Percentiles rank a stretch among this genome's conserved stretches.
Evolutionary conservation across 2,329 filamentous ascomycete species (phyloP).

Genomic region (Alternaria triticina): DNA sequence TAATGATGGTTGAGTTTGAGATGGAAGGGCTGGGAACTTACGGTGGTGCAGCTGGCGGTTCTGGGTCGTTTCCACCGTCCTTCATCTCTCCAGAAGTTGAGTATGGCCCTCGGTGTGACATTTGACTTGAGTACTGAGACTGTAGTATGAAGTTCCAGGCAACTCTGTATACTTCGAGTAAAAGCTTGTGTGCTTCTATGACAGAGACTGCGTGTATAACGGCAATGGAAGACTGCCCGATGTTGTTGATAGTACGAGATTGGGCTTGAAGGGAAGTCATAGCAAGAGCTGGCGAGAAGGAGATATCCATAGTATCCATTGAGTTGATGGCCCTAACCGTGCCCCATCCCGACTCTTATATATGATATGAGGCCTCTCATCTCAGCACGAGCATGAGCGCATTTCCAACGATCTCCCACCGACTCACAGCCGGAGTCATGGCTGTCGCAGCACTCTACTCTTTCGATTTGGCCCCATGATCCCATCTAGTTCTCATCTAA

Average conservation of each 20-base stretch:
- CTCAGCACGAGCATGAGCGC: slow-evolving; percentile 10
- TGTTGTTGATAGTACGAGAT: not conserved
- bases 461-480: slow-evolving; percentile 18
- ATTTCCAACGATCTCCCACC: slow-evolving; percentile 3
- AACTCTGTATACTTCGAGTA: not conserved
- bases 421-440: slow-evolving; percentile 7
- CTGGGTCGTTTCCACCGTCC: slow-evolving; percentile 10
- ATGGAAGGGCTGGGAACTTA: slow-evolving; percentile 18
- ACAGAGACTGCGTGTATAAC: not conserved
- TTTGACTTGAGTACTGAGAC: not conserved
- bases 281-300: not conserved
- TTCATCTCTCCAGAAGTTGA: not conserved
- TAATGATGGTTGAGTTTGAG: not conserved
- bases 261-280: not conserved
- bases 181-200: not conserved
- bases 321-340: not conserved
- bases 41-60: slow-evolving; percentile 38
- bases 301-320: slow-evolving; percentile 2
- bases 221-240: not conserved
- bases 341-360: slow-evolving; percentile 10
- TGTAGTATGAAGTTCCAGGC: not conserved
- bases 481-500: slow-evolving; percentile 3
- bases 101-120: not conserved
- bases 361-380: slow-evolving; percentile 13
- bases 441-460: slow-evolving; percentile 13